Conservation (phyloP, 2,329 filamentous ascomycete genomes). For the Juglanconis juglandina region DNA sequence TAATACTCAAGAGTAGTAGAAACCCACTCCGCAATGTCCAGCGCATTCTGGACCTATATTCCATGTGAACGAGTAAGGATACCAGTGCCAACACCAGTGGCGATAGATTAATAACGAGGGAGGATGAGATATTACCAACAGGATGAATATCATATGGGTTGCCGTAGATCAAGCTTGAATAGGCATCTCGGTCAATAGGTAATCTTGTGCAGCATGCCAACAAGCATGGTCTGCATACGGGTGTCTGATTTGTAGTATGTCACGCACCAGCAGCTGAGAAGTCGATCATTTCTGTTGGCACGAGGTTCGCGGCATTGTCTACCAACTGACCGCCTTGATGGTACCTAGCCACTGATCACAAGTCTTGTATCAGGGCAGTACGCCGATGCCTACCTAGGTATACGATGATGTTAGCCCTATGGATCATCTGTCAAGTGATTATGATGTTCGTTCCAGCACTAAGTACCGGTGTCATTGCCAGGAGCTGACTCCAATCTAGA, state of each 20-base stretch:
- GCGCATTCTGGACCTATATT: constrained; percentile 8
- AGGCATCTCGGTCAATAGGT: not conserved
- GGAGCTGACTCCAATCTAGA: constrained; percentile 13
- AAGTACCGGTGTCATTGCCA: not conserved
- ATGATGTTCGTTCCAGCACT: too few species aligned
- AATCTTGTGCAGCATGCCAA: not conserved
- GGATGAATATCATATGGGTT: constrained; percentile 19
- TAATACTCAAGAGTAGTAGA: not conserved
- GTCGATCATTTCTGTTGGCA: constrained; percentile 18
- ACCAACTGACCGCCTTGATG: constrained; percentile 30
- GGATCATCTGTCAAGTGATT: too few species aligned
- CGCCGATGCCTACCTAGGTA: not conserved
- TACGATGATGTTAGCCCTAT: too few species aligned
- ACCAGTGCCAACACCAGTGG: constrained; percentile 2
- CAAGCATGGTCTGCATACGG: too few species aligned
- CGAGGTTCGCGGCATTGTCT: constrained; percentile 24
- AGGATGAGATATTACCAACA: constrained; percentile 5
- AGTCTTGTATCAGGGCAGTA: constrained; percentile 38
- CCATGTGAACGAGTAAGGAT: not conserved
- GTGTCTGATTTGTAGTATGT: not conserved
- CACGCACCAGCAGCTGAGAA: constrained; percentile 13
- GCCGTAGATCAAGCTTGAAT: constrained; percentile 25
- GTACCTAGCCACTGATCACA: constrained; percentile 36
- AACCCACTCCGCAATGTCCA: not conserved
- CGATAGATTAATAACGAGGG: constrained; percentile 14